phyloP scores from a whole-genome alignment of 2,329 filamentous ascomycete species.

The Aspergillus fumigatiaffinis region DNA sequence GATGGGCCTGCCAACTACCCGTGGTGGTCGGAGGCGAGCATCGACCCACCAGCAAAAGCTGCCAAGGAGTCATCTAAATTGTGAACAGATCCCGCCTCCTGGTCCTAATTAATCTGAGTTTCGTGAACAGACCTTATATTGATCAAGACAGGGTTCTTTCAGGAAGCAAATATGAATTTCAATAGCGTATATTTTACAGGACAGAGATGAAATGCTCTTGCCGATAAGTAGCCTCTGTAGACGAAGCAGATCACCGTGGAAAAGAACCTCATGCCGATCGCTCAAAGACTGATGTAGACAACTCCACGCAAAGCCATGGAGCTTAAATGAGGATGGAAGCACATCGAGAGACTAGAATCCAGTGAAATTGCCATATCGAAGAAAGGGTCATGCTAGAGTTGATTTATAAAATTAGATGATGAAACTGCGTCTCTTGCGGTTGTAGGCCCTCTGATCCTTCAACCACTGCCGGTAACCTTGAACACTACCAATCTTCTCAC shows the following conservation, averaged over 20 bases:
- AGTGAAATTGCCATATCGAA: not conserved
- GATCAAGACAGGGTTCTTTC: not conserved
- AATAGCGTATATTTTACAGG: not conserved
- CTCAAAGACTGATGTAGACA: conserved; percentile 5
- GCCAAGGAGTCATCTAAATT: conserved; percentile 20
- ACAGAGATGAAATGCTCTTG: not conserved
- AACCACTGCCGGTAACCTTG: conserved; percentile 90
- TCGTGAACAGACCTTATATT: not conserved
- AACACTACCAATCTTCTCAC: conserved; percentile 95
- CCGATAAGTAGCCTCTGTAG: not conserved
- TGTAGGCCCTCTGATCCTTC: conserved; percentile 96
- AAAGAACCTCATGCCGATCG: conserved; percentile 8
- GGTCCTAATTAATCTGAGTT: not conserved
- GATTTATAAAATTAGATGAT: conserved; percentile 23
- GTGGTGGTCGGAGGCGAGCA: conserved; percentile 62
- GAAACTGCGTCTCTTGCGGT: conserved; percentile 68
- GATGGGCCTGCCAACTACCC: conserved; percentile 60
- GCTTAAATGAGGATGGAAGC: not conserved
- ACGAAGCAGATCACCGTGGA: not conserved
- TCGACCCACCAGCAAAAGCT: conserved; percentile 22
- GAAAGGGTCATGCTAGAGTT: not conserved
- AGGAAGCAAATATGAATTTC: not conserved
- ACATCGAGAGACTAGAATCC: conserved; percentile 4
- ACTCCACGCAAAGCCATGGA: not conserved
- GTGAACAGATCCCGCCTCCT: conserved; percentile 2